Evolutionary conservation across 805 yeast species (phyloP), one percentile per base, ranked within the genome.

Genomic region (Phaffomyces thermotolerans): DNA sequence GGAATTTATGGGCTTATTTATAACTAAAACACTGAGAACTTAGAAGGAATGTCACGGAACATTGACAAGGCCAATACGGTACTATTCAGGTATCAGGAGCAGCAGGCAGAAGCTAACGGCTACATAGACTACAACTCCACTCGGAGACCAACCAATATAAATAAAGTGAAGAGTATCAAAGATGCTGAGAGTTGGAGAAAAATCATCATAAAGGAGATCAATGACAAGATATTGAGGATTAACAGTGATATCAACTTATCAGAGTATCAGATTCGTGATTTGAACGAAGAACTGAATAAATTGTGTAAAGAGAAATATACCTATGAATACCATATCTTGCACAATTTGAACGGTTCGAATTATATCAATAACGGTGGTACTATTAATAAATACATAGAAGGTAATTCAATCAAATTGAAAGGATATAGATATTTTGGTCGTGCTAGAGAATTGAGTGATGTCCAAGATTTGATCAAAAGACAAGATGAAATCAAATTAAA

Each of bases 391-490:
- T 43, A 43, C 30, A 43, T 43, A 23, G 46, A 43, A 13, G 39
- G 39, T 15, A 51, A 45, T 15, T 60, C 55, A 31, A 56, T 45
- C 34, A 46, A 42, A 40, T 48, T 49, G 10, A 44, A 52, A 36
- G 56, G 54, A 2, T 49, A 54, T 18, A 65, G 83, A 43, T 90
- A 84, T 61, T 90, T 78, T 63, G 97, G 97, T 0, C 64, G 95
- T 39, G 95, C 96, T 0, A 70, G 76, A 41, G 91, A 87, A 36
- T 63, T 89, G 8, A 84, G 88, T 0, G 96, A 85, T 48, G 90
- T 84, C 8, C 66, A 71, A 41, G 71, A 71, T 45, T 48, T 75
- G 20, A 48, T 78, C 17, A 67, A 68, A 41, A 59, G 66, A 34
- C 62, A 68, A 27, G 47, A 44, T 23, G 46, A 48, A 43, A 58